Evolutionary conservation across 2,329 filamentous ascomycete species (phyloP).

Genomic region (Ceratocystis eucalypticola): DNA sequence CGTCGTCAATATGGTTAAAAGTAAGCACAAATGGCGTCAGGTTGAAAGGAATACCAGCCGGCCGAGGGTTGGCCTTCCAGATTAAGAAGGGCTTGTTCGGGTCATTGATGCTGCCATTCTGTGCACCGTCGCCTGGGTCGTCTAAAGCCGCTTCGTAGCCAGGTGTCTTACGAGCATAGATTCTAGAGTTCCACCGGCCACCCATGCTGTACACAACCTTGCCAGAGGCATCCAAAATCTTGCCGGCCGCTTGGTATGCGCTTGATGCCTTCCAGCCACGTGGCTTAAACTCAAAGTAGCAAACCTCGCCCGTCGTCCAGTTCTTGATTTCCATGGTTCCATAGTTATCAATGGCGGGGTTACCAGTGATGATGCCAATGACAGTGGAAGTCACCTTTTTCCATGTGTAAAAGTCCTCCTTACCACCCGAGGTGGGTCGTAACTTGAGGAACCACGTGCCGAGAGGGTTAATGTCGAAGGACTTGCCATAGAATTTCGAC

Average conservation of each 20-base stretch:
- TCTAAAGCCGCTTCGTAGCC: conserved; percentile 69
- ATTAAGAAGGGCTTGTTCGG: conserved; percentile 72
- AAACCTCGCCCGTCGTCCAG: conserved; percentile 88
- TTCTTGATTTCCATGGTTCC: conserved; percentile 96
- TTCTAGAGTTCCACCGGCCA: conserved; percentile 92
- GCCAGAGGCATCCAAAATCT: conserved; percentile 67
- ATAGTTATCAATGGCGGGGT: conserved; percentile 94
- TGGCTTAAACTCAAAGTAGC: conserved; percentile 80
- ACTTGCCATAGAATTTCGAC: conserved; percentile 95
- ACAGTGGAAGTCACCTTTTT: conserved; percentile 97
- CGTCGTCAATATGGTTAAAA: conserved; percentile 81
- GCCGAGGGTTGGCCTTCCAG: conserved; percentile 77
- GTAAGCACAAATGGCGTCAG: conserved; percentile 91
- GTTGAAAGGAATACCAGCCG: conserved; percentile 84
- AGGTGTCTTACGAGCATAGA: conserved; percentile 85
- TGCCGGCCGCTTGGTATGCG: conserved; percentile 77
- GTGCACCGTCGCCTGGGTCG: conserved; percentile 37
- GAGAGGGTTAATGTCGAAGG: conserved; percentile 90
- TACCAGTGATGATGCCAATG: conserved; percentile 96
- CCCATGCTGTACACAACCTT: conserved; percentile 78
- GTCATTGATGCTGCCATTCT: conserved; percentile 43
- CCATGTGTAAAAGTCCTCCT: conserved; percentile 90
- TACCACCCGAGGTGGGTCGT: conserved; percentile 58
- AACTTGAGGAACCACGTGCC: conserved; percentile 94
- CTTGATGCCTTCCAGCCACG: conserved; percentile 92